Conservation (phyloP, 108 stramenopile genomes). For the Bacterosira constricta region DNA sequence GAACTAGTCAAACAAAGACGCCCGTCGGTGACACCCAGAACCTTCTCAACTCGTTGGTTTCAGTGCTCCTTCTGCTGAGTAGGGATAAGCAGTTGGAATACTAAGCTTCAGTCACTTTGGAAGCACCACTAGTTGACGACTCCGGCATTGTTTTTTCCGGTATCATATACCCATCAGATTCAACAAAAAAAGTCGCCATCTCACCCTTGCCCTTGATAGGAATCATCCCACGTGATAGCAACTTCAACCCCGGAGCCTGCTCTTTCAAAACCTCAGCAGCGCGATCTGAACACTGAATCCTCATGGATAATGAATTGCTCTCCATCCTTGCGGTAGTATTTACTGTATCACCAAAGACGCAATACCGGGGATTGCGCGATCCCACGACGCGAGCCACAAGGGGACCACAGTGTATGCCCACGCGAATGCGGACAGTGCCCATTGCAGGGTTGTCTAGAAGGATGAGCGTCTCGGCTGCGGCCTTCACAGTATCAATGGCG, state of each 20-base stretch:
- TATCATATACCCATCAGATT: neutral
- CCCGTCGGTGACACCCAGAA: too few relatives aligned
- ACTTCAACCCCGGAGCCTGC: constrained; percentile 49
- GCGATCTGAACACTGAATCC: constrained; percentile 61
- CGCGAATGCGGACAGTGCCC: constrained; percentile 71
- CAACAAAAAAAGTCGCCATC: constrained; percentile 55
- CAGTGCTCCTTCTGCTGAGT: neutral
- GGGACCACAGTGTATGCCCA: constrained; percentile 76
- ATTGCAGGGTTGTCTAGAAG: constrained; percentile 53
- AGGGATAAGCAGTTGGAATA: too few relatives aligned
- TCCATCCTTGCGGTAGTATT: constrained; percentile 73
- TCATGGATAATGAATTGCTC: constrained; percentile 45
- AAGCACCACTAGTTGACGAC: neutral
- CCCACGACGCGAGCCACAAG: constrained; percentile 78
- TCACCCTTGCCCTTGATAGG: constrained; percentile 77
- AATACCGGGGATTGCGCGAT: constrained; percentile 64
- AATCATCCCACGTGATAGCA: constrained; percentile 57
- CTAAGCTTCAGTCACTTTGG: too few relatives aligned
- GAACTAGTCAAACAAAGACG: too few relatives aligned
- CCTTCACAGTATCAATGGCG: constrained; percentile 63
- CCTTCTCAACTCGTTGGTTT: neutral
- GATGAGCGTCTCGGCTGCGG: constrained; percentile 57
- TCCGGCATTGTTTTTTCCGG: neutral
- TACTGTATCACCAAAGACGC: constrained; percentile 83
- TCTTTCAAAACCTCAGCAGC: constrained; percentile 49